Base-by-base conservation (phyloP, 2,329 filamentous ascomycete species). In the Mollisia scopiformis region DNA sequence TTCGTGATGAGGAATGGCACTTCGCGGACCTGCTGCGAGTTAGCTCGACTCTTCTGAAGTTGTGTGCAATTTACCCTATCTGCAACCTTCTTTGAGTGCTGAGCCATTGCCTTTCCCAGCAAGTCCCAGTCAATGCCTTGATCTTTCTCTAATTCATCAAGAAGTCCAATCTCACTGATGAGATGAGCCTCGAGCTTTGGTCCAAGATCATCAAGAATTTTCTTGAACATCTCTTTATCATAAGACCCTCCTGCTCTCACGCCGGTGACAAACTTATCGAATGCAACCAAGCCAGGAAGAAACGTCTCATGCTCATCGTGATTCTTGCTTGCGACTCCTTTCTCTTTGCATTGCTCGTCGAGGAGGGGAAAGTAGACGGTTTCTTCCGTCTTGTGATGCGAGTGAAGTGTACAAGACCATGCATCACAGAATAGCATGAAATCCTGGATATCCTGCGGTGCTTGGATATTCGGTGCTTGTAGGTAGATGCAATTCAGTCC, bases 301-400 rank as follows among this genome's bases (percentile, higher is more conserved):
- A 81, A 80, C 0, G 67, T 64, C 6, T 71, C 66, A 64, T 80
- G 79, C 58, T 81, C 76, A n/a, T 73, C 70, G 3, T 79, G 67
- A 62, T 79, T 80, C 46, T 53, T 66, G 10, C 76, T 74, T 76
- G 80, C 75, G 1, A 72, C 61, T 41, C 75, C 76, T 51, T 68
- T 68, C 10, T 31, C 49, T 1, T 72, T 74, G 2, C 71, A 62
- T 35, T 76, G 60, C 28, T 66, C 57, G 58, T 79, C 75, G 11
- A 80, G 70, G 0, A 69, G 62, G 0, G 77, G 76, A 61, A 82
- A 81, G 41, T 78, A 70, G 10, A 66, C 47, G 0, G 57, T 63
- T 56, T 81, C 79, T 62, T 81, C 79, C 0, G 63, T 57, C 0
- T 69, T 50, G 62, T 81, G 78, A 60, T 81, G 79, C 3, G 72